These are phyloP conservation scores for Rozella allomycis DNA, from an alignment of 371 early-diverging fungal genomes.

Conservation along the genomic window DNA sequence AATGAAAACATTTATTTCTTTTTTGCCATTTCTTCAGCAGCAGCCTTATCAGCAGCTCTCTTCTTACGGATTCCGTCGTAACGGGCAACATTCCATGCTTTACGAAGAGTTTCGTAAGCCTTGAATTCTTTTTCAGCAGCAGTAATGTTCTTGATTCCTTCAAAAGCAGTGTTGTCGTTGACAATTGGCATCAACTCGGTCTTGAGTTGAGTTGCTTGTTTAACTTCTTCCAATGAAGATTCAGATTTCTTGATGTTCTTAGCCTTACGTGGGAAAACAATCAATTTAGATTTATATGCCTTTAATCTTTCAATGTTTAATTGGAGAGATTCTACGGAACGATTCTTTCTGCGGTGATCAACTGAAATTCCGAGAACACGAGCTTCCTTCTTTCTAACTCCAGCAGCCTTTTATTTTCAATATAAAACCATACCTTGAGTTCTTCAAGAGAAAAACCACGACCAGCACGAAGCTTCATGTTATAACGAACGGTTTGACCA, in stretches of 20 bases:
- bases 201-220: conserved; percentile 42
- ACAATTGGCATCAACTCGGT: conserved; percentile 48
- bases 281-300: conserved; percentile 79
- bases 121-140: conserved; percentile 21
- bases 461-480: conserved; percentile 94
- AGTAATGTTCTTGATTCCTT: conserved; percentile 44
- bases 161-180: conserved; percentile 43
- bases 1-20: conserved; percentile 54
- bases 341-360: conserved; percentile 94
- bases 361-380: conserved; percentile 92
- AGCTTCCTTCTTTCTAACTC: conserved; percentile 82
- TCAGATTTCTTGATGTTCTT: conserved; percentile 56
- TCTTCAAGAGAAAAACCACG: conserved; percentile 98
- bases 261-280: conserved; percentile 82
- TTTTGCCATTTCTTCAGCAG: conserved; percentile 68
- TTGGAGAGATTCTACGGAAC: conserved; percentile 81
- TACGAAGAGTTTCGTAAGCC: conserved; percentile 69
- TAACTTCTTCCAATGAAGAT: conserved; percentile 12
- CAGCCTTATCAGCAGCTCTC: conserved; percentile 25
- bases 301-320: conserved; percentile 91
- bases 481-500: conserved; percentile 95
- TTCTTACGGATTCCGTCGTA: conserved; percentile 63
- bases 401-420: conserved; percentile 43
- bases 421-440: conserved; percentile 47
- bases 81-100: conserved; percentile 60